Evolutionary conservation across 805 yeast species (phyloP).

Genomic region (Ogataea ganodermae): DNA sequence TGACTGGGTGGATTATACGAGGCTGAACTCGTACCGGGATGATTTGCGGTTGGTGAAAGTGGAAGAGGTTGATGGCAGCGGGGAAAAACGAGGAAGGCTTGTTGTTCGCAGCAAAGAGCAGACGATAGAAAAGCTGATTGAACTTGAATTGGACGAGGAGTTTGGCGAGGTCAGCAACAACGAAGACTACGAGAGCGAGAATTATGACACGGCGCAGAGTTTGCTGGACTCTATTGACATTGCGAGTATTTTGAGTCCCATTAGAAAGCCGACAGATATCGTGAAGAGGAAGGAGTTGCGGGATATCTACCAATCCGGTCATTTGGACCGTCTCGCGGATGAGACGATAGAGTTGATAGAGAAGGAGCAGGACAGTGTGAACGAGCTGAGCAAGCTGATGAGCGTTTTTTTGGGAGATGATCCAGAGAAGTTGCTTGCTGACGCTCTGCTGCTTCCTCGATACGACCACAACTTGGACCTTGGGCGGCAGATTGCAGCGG

Average conservation of each 20-base stretch:
- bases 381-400: conserved; percentile 67
- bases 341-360: conserved; percentile 79
- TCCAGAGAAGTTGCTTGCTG: conserved; percentile 64
- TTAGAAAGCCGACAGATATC: conserved; percentile 78
- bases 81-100: conserved; percentile 25
- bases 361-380: conserved; percentile 77
- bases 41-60: conserved; percentile 24
- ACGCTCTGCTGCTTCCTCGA: conserved; percentile 61
- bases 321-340: conserved; percentile 61
- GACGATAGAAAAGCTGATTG: conserved; percentile 28
- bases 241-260: conserved; percentile 68
- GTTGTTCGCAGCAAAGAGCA: conserved; percentile 29
- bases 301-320: conserved; percentile 59
- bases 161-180: conserved; percentile 26
- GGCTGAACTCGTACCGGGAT: conserved; percentile 26
- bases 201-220: conserved; percentile 36
- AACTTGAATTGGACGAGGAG: conserved; percentile 32
- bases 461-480: conserved; percentile 65
- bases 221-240: conserved; percentile 53
- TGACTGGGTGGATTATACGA: conserved; percentile 27
- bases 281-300: conserved; percentile 68
- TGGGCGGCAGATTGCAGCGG: conserved; percentile 24
- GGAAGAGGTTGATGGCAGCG: conserved; percentile 20
- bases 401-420: conserved; percentile 87
- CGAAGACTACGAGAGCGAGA: conserved; percentile 24